These are phyloP conservation scores for Adansonia madagascariensis DNA, from an alignment of 441 rosid species.

Conservation along the genomic window DNA sequence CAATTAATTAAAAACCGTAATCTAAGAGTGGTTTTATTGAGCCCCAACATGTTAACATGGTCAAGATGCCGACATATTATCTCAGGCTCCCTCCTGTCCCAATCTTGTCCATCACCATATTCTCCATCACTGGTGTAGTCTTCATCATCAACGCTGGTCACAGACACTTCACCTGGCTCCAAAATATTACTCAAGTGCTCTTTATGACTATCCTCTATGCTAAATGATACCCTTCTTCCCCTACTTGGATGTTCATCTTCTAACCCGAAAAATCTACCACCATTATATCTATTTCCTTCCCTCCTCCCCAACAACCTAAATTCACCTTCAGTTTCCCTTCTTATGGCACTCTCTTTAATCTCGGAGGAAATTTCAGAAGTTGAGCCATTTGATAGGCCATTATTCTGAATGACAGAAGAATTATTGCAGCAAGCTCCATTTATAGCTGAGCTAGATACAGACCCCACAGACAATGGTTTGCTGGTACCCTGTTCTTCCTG, in stretches of 20 bases:
- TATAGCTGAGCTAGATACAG: slow-evolving; percentile 29
- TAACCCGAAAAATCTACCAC: slow-evolving; percentile 70
- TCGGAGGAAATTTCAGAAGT: slow-evolving; percentile 54
- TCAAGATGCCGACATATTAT: slow-evolving; percentile 76
- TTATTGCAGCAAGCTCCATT: slow-evolving; percentile 39
- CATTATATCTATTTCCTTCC: slow-evolving; percentile 63
- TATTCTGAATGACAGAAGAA: slow-evolving; percentile 33
- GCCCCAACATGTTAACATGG: slow-evolving; percentile 90
- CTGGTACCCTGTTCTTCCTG: slow-evolving; percentile 61
- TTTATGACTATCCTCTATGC: slow-evolving; percentile 64
- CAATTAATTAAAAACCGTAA: slow-evolving; percentile 88
- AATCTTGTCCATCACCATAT: slow-evolving; percentile 72
- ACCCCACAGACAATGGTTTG: slow-evolving; percentile 29
- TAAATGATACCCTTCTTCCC: slow-evolving; percentile 89
- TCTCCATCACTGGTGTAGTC: slow-evolving; percentile 78
- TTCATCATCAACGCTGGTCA: slow-evolving; percentile 64
- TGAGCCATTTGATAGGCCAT: slow-evolving; percentile 47
- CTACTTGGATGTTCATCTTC: slow-evolving; percentile 86
- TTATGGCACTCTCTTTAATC: slow-evolving; percentile 85
- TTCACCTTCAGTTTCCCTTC: slow-evolving; percentile 95
- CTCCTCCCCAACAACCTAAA: slow-evolving; percentile 88
- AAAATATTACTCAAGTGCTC: slow-evolving; percentile 49
- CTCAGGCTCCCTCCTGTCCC: slow-evolving; percentile 88
- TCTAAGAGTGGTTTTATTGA: slow-evolving; percentile 78
- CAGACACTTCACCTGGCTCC: slow-evolving; percentile 73